Evolutionary conservation across 345 rosid species (phyloP), one percentile per base, ranked within the genome.

Genomic region (Murraya paniculata): DNA sequence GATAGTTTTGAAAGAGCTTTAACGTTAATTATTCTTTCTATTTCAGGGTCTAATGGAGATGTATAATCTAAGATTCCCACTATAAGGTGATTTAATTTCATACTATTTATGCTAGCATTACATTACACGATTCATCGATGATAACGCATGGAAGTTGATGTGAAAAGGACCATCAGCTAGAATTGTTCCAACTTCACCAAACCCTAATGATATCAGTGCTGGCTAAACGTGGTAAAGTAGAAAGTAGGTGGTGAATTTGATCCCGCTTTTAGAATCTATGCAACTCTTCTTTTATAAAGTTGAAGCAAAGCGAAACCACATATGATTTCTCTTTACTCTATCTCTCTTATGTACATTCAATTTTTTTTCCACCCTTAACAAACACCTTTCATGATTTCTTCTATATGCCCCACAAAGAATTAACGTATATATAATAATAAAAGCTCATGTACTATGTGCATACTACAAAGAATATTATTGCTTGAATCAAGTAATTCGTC

Each of bases 161-260:
- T 27, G 68, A 74, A 38, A 38, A 60, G 58, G 68, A 60, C 39
- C 38, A 62, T 41, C 38, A n/a, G n/a, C 33, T 75, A 14, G 45
- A 45, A 64, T 4, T 64, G 60, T 45, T 45, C 59, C 68, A 45
- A 74, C 11, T 69, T 30, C 77, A 74, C 57, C 69, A 62, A 74
- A 61, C 41, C 59, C 59, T 30, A 73, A 16, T 61, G 61, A 74
- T 61, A 10, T 45, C 50, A 45, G 50, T 45, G 50, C 18, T 45
- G 18, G 50, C 48, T 41, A 14, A 28, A 18, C 28, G 36, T 7
- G 64, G 67, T 1, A 60, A 48, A 62, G 58, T 28, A 21, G 76
- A 45, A 74, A 74, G 70, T 45, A 21, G 78, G 30, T 74, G 78
- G 50, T 58, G 48, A 57, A 59, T 59, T 50, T 71, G 24, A 58